phyloP scores from a whole-genome alignment of 495 filamentous ascomycete species.

The Hypoxylon fuscum region DNA sequence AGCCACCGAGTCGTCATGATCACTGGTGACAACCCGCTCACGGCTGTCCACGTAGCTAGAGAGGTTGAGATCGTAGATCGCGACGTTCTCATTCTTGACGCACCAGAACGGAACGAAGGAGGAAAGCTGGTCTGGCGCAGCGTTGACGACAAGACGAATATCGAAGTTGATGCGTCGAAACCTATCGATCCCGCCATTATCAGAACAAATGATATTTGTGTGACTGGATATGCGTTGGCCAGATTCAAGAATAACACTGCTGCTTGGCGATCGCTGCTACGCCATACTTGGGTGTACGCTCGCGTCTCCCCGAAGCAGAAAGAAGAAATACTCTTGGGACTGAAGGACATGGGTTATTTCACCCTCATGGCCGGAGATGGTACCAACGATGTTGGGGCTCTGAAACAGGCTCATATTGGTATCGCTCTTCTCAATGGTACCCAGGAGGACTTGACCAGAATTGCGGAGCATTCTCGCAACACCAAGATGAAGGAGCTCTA shows the following conservation, averaged over 20 bases:
- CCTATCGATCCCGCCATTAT: constrained; percentile 85
- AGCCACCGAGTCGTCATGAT: constrained; percentile 99
- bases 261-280: constrained; percentile 73
- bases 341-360: constrained; percentile 96
- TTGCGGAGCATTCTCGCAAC: constrained; percentile 89
- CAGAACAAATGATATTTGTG: constrained; percentile 88
- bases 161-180: constrained; percentile 86
- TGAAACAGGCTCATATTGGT: constrained; percentile 98
- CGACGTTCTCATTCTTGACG: constrained; percentile 92
- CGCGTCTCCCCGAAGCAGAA: constrained; percentile 98
- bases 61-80: constrained; percentile 98
- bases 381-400: constrained; percentile 96
- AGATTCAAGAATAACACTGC: constrained; percentile 85
- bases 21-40: constrained; percentile 97
- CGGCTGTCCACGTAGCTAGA: constrained; percentile 92
- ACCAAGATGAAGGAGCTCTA: constrained; percentile 99
- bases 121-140: constrained; percentile 91
- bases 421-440: constrained; percentile 96
- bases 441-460: constrained; percentile 86
- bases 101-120: constrained; percentile 89
- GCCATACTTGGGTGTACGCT: constrained; percentile 97
- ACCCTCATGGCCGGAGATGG: constrained; percentile 99
- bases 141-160: constrained; percentile 87
- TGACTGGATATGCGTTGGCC: constrained; percentile 91
- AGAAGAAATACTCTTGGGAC: constrained; percentile 94